Percentiles rank a stretch among this genome's conserved stretches.
Evolutionary conservation across 2,329 filamentous ascomycete species (phyloP).

Genomic region (Pseudogymnoascus sp.): DNA sequence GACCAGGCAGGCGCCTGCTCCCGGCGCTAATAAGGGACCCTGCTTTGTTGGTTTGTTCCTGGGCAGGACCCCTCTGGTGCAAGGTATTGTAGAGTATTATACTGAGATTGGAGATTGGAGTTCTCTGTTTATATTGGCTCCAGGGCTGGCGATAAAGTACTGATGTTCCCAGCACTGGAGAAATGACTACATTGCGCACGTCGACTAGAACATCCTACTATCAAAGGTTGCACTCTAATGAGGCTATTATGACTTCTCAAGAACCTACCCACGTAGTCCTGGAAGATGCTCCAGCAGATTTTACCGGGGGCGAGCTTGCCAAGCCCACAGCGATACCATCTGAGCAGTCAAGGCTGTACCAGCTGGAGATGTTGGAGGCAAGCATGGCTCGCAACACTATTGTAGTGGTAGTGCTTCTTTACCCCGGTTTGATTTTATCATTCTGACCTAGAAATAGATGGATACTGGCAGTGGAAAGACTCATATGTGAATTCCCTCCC

Average conservation of each 20-base stretch:
- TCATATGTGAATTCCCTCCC: slow-evolving; percentile 51
- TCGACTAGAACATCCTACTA: background rate
- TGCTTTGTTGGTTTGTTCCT: background rate
- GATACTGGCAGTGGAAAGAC: slow-evolving; percentile 76
- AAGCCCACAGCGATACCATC: background rate
- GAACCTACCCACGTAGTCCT: background rate
- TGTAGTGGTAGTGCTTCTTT: slow-evolving; percentile 46
- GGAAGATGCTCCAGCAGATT: background rate
- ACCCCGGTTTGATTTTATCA: background rate
- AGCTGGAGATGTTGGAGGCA: slow-evolving; percentile 67
- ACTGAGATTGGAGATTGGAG: background rate
- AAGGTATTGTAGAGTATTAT: background rate
- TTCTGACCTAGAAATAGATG: slow-evolving; percentile 48
- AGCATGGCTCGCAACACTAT: slow-evolving; percentile 65
- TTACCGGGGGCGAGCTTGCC: background rate
- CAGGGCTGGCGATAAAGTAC: background rate
- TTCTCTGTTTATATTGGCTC: background rate
- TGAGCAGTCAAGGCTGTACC: slow-evolving; percentile 40
- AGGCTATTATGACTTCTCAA: background rate
- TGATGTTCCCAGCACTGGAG: background rate
- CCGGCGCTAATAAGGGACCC: background rate
- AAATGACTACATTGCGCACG: background rate
- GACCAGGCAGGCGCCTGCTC: background rate
- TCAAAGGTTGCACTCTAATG: background rate
- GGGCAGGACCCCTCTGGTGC: background rate